Evolutionary conservation across 2,329 filamentous ascomycete genomes (phyloP).

Genomic region (Cytospora schulzeri): DNA sequence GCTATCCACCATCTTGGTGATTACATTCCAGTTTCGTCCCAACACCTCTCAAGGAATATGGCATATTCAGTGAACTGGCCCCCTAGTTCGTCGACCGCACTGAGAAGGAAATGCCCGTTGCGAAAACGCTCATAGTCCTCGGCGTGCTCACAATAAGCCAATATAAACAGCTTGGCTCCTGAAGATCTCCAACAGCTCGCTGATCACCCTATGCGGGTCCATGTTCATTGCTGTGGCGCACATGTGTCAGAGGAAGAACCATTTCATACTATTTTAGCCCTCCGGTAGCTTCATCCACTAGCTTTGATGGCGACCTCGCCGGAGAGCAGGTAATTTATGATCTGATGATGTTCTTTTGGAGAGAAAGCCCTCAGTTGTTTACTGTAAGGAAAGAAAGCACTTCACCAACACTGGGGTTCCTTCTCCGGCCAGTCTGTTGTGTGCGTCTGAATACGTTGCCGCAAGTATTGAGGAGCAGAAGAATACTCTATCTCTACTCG

Average conservation of each 20-base stretch:
- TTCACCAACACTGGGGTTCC: neutral
- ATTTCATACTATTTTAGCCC: constrained; percentile 11
- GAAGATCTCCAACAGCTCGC: neutral
- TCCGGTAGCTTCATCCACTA: constrained; percentile 1
- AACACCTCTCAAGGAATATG: no score
- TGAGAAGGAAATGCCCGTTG: no score
- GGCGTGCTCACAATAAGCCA: neutral
- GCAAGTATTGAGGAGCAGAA: neutral
- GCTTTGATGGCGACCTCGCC: neutral
- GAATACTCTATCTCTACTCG: neutral
- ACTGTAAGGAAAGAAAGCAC: no score
- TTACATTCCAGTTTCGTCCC: no score
- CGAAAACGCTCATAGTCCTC: neutral
- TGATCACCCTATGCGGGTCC: neutral
- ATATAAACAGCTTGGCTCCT: constrained; percentile 2
- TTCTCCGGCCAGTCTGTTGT: neutral
- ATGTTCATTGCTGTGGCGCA: neutral
- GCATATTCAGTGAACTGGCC: no score
- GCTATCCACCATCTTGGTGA: no score
- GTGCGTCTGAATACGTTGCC: no score
- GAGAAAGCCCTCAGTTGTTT: neutral
- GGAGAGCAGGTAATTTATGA: neutral
- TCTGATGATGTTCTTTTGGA: neutral
- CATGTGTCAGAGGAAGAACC: neutral
- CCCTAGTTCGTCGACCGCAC: no score